Percentiles rank a stretch among this genome's conserved stretches.
Conservation (phyloP, 2,329 filamentous ascomycete genomes). For the Penicillium sclerotiorum region DNA sequence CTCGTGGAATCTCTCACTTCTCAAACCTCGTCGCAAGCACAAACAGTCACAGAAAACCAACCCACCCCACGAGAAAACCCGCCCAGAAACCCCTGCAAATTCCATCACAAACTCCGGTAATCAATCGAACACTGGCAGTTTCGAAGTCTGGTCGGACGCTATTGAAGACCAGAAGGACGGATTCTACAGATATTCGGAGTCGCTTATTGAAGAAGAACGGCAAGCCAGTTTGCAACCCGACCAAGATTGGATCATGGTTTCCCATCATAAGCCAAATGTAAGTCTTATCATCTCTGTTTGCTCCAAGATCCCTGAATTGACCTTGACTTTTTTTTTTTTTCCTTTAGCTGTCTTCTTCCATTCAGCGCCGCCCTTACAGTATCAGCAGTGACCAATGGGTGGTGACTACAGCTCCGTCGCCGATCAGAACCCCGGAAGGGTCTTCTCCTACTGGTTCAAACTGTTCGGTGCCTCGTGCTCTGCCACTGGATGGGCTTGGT, state of each 20-base stretch:
- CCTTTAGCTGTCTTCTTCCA: too few species aligned
- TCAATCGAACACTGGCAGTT: neutral
- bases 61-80: too few species aligned
- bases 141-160: neutral
- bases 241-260: neutral
- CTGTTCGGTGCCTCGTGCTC: slow-evolving; percentile 8
- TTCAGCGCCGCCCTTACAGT: slow-evolving; percentile 33
- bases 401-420: neutral
- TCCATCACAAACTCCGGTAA: neutral
- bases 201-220: slow-evolving; percentile 1
- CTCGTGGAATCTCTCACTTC: slow-evolving; percentile 4
- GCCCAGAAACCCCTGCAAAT: too few species aligned
- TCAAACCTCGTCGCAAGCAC: too few species aligned
- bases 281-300: too few species aligned
- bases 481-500: slow-evolving; percentile 20
- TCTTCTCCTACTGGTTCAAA: too few species aligned
- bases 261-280: too few species aligned
- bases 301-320: too few species aligned
- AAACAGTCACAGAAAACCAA: too few species aligned
- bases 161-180: slow-evolving; percentile 4
- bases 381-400: slow-evolving; percentile 37
- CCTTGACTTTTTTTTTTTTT: too few species aligned
- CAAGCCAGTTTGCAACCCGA: neutral
- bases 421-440: too few species aligned
- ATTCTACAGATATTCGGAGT: slow-evolving; percentile 8